Evolutionary conservation across 1,284 basidiomycete species (phyloP).

Genomic region (Hemileia vastatrix): DNA sequence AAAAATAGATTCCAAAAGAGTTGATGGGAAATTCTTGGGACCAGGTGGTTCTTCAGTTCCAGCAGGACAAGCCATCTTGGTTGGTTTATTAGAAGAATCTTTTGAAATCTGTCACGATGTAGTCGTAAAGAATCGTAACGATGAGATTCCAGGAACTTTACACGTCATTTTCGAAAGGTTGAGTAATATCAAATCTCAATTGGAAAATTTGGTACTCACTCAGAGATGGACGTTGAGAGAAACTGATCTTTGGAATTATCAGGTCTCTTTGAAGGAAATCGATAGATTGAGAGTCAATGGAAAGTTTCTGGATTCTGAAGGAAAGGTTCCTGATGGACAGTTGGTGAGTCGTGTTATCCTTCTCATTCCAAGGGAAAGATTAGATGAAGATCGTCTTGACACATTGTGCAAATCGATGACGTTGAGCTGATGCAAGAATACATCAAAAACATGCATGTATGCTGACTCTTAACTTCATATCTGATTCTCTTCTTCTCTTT

Average conservation of each 20-base stretch:
- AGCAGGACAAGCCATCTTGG: constrained; percentile 42
- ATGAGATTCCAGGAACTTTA: constrained; percentile 41
- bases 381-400: no score
- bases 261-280: constrained; percentile 43
- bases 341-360: no score
- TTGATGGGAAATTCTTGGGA: constrained; percentile 43
- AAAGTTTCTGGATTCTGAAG: constrained; percentile 43
- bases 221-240: constrained; percentile 43
- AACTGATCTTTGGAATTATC: constrained; percentile 44
- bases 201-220: constrained; percentile 41
- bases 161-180: constrained; percentile 44
- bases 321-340: no score
- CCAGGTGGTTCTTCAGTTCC: constrained; percentile 43
- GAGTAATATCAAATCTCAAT: constrained; percentile 39
- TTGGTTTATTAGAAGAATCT: constrained; percentile 42
- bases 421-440: neutral
- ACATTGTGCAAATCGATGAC: neutral
- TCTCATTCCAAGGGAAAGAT: no score
- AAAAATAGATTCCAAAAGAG: constrained; percentile 41
- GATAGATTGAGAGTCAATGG: constrained; percentile 42
- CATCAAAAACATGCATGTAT: neutral
- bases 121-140: constrained; percentile 37
- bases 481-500: no score
- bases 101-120: constrained; percentile 44
- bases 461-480: neutral